Base-by-base conservation (phyloP, 2,329 filamentous ascomycete species). In the Colletotrichum graminicola region DNA sequence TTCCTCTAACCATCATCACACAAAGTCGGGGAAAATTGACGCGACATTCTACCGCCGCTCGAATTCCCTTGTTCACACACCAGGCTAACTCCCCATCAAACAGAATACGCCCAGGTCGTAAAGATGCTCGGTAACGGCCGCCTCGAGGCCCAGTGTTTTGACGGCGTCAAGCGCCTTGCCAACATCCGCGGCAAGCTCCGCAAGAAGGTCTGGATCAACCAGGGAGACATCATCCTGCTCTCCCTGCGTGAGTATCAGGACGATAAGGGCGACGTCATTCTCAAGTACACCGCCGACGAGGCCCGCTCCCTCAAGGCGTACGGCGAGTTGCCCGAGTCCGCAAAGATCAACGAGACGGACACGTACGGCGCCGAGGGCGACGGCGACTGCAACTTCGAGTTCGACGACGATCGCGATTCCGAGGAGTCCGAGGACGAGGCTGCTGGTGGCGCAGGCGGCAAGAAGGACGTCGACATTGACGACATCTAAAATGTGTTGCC, bases 171-270 rank as follows among this genome's bases (percentile, higher is more conserved):
- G 83, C 91, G 94, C 73, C 89, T 83, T 51, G 93, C 92, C 74
- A 81, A 82, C 73, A 84, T 82, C 73, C 94, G 95, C 75, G 95
- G 95, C 85, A 98, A 99, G 86, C 93, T 99, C 79, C 92, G 96
- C 79, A 99, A 99, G 90, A 99, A 99, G 90, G 96, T 98, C 84
- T 98, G 94, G 94, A 98, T 98, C 89, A 98, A 97, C 89, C 94
- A 97, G 86, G 94, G 94, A 80, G 94, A 97, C 82, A 97, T 97
- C 82, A 95, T 95, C 82, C 90, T 95, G 56, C 87, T 95, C 73
- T 95, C 92, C 45, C 91, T 97, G 73, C 93, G 94, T 77, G 94
- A 97, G 83, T 97, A 97, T 86, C 94, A 97, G 82, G 94, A 96
- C 84, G 93, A 95, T 85, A 97, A 97, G 86, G 95, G 95, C 82